Evolutionary conservation across 176 grass and related monocot species (phyloP).

Genomic region (Poa annua): DNA sequence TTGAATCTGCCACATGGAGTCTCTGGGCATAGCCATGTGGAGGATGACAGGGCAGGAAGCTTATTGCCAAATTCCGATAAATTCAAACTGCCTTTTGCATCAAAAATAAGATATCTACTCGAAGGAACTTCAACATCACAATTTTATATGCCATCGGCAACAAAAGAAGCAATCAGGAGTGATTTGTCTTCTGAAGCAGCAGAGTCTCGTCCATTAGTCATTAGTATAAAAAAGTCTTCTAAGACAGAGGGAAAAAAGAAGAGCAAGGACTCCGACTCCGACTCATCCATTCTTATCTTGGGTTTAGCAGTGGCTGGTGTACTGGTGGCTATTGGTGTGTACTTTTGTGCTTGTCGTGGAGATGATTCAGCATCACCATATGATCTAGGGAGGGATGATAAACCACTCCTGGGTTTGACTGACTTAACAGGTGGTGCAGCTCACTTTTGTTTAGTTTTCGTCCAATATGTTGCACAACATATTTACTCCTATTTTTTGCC

Average conservation of each 20-base stretch:
- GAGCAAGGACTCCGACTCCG: constrained; percentile 12
- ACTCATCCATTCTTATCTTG: constrained; percentile 22
- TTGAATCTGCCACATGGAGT: neutral
- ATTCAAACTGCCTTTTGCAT: constrained; percentile 29
- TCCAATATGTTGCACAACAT: neutral
- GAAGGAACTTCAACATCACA: constrained; percentile 28
- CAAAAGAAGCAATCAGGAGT: constrained; percentile 33
- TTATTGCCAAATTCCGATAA: constrained; percentile 30
- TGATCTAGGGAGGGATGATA: constrained; percentile 35
- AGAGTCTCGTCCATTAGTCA: constrained; percentile 31
- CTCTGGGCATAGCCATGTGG: neutral
- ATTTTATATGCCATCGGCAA: neutral
- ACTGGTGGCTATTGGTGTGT: constrained; percentile 51
- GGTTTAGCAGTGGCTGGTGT: constrained; percentile 43
- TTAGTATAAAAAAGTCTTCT: constrained; percentile 15
- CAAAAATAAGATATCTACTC: constrained; percentile 47
- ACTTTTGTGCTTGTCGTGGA: constrained; percentile 50
- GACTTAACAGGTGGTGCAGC: constrained; percentile 15
- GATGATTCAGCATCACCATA: constrained; percentile 29
- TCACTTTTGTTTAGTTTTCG: constrained; percentile 17
- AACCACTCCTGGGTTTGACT: constrained; percentile 37
- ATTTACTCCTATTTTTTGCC: constrained; percentile 7
- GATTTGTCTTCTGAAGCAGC: constrained; percentile 17
- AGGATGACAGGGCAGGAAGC: constrained; percentile 11
- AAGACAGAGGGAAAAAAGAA: constrained; percentile 29